Conservation (phyloP, 352 stramenopile genomes). For the Pythium volutum region DNA sequence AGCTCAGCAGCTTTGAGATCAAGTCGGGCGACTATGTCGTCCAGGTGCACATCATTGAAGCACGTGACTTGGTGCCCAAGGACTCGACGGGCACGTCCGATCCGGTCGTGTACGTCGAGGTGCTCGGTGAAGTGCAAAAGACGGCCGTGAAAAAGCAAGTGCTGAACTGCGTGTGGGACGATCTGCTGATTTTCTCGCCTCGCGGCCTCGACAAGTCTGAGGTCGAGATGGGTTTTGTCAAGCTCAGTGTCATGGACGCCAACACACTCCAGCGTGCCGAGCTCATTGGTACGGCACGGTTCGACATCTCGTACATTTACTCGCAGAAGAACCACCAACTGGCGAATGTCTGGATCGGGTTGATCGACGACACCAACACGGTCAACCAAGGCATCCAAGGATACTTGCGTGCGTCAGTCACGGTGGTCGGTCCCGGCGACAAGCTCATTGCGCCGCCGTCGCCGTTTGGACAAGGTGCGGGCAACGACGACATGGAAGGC, state of each 20-base stretch:
- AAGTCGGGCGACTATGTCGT: constrained; percentile 87
- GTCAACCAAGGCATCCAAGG: constrained; percentile 88
- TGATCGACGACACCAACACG: constrained; percentile 82
- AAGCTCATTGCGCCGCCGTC: constrained; percentile 72
- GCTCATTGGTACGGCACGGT: constrained; percentile 84
- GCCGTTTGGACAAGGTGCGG: constrained; percentile 44
- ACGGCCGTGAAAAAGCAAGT: constrained; percentile 82
- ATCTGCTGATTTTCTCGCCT: constrained; percentile 75
- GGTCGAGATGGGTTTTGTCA: constrained; percentile 83
- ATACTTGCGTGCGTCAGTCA: constrained; percentile 87
- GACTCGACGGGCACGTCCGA: constrained; percentile 88
- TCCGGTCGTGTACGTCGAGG: constrained; percentile 89
- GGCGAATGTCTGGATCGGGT: constrained; percentile 87
- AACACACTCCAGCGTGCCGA: constrained; percentile 86
- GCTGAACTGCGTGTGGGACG: constrained; percentile 87
- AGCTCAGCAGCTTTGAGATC: constrained; percentile 81
- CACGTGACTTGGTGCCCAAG: constrained; percentile 83
- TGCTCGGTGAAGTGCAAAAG: constrained; percentile 83
- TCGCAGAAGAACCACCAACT: constrained; percentile 86
- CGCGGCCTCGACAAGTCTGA: constrained; percentile 75
- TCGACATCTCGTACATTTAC: constrained; percentile 88
- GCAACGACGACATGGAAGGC: constrained; percentile 34
- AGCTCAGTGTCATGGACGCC: constrained; percentile 81
- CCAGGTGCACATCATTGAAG: constrained; percentile 90
- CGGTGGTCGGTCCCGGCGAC: constrained; percentile 85